Evolutionary conservation across 2,329 filamentous ascomycete species (phyloP).

Genomic region (Leptographium radiaticola): DNA sequence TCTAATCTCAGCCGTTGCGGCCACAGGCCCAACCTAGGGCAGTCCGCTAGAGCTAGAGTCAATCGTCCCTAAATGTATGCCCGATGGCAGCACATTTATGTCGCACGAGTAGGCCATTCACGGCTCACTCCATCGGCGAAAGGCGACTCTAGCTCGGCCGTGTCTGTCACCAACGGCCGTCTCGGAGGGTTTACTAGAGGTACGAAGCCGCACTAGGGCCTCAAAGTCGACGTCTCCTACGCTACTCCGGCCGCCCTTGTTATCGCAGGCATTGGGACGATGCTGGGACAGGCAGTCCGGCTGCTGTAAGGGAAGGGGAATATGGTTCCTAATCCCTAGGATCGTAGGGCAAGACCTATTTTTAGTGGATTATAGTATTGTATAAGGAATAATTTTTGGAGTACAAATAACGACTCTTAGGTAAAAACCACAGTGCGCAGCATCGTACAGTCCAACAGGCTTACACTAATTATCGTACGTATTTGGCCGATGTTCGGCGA

Average conservation of each 20-base stretch:
- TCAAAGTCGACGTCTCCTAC: neutral
- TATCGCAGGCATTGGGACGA: neutral
- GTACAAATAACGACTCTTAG: no score
- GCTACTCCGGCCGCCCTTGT: neutral
- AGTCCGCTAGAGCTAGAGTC: neutral
- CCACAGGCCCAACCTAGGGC: neutral
- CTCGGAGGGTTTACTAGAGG: neutral
- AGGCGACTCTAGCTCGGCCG: neutral
- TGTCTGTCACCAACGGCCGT: neutral
- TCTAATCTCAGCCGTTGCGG: neutral
- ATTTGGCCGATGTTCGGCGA: no score
- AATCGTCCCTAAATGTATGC: neutral
- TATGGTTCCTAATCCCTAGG: no score
- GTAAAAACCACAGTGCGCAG: no score
- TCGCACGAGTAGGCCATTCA: neutral
- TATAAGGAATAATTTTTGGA: no score
- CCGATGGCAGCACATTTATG: neutral
- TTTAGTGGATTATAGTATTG: no score
- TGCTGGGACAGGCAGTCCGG: slow-evolving; percentile 7
- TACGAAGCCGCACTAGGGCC: neutral
- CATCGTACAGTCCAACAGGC: no score
- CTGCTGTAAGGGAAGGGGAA: neutral
- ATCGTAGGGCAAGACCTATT: no score
- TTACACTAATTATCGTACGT: no score
- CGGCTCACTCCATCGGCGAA: neutral